Base-by-base conservation (phyloP, 2,329 filamentous ascomycete genomes). In the Epichloe gansuensis region DNA sequence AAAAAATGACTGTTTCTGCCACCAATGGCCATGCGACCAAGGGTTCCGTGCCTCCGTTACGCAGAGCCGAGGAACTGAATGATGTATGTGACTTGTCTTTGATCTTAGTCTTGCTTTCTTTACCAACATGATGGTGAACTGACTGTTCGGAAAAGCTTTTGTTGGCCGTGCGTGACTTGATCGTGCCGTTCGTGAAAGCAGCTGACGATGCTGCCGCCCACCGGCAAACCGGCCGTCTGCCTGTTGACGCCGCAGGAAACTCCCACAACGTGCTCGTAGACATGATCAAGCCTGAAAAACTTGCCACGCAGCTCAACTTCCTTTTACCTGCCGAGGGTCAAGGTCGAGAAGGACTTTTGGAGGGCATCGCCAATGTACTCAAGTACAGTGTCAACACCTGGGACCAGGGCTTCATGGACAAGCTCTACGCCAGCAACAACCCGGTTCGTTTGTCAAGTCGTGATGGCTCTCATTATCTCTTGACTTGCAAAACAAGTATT, bases 351-450 rank as follows among this genome's bases (percentile, higher is more conserved):
- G 91, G 90, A 0, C 71, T 96, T 35, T 71, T 95, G 31, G 75
- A 81, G 36, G 80, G 80, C 3, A 76, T 95, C 45, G 72, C 81
- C 58, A 78, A 82, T 54, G 75, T 96, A 21, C 74, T 97, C 42
- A 76, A 80, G 57, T 89, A 94, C 68, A 93, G 86, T 62, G 91
- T 97, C 63, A 98, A 98, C 70, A 96, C 91, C n/a, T 97, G 90
- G 87, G 87, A 95, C 63, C 90, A 95, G 68, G 91, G 91, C 11
- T 98, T 97, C 68, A 71, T 97, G 63, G 90, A 96, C 70, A 97
- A 98, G 71, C 74, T 97, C 17, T 97, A 96, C 67, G 81, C 86
- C n/a, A 85, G 84, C 57, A 94, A 88, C 40, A 93, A 93, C 63
- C 85, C 91, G 42, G 83, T 85, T 63, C 54, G 77, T 68, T 15